phyloP scores from a whole-genome alignment of 768 basidiomycete species.

The Austroboletus festivus region DNA sequence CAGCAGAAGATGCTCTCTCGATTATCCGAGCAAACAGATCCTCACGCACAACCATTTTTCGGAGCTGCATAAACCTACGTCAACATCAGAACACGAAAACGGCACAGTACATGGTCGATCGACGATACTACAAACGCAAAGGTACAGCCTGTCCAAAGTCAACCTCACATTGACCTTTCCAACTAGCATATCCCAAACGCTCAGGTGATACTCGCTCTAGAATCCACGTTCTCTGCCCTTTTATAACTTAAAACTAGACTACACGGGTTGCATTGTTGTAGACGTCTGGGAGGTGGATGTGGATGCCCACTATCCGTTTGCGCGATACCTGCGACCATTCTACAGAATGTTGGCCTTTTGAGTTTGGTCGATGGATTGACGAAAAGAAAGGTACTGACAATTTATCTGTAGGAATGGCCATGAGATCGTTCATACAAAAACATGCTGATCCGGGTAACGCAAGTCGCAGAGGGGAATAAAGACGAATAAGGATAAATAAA shows the following conservation, averaged over 20 bases:
- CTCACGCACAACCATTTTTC: not conserved
- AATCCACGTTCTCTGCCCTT: not conserved
- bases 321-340: conserved; percentile 86
- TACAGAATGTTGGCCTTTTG: conserved; percentile 53
- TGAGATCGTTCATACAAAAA: conserved; percentile 6
- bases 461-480: conserved; percentile 1
- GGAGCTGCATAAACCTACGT: too few species aligned
- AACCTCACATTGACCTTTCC: not conserved
- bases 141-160: not conserved
- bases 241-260: too few species aligned
- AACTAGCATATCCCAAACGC: not conserved
- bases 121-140: not conserved
- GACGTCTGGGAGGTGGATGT: conserved; percentile 35
- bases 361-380: not conserved
- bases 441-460: conserved; percentile 1
- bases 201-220: not conserved
- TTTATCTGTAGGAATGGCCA: conserved; percentile 30
- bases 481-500: conserved; percentile 12
- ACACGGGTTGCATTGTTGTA: too few species aligned
- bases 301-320: conserved; percentile 64
- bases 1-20: too few species aligned
- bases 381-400: conserved; percentile 18
- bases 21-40: too few species aligned
- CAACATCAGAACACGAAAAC: not conserved
- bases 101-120: not conserved